These are phyloP conservation scores for Scalesia atractyloides DNA, from an alignment of 129 eudicot species.

Conservation along the genomic window DNA sequence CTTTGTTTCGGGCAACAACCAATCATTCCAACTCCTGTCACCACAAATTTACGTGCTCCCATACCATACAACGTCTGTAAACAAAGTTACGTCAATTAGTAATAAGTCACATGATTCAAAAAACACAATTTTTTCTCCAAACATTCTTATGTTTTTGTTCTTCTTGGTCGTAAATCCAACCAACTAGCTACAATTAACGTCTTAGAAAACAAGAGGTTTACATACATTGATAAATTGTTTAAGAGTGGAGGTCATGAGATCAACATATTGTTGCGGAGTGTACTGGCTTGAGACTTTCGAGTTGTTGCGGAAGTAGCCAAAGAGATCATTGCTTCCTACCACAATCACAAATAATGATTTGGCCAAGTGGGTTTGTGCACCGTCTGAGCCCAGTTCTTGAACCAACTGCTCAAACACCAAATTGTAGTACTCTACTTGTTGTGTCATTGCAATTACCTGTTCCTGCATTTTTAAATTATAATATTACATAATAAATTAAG, in stretches of 20 bases:
- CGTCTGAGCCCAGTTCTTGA: constrained; percentile 33
- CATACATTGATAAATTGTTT: constrained; percentile 44
- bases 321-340: constrained; percentile 76
- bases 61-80: constrained; percentile 46
- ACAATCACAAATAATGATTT: constrained; percentile 58
- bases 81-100: constrained; percentile 21
- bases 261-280: constrained; percentile 52
- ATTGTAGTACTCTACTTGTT: constrained; percentile 49
- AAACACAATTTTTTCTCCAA: background rate
- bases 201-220: background rate
- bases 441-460: constrained; percentile 45
- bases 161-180: background rate
- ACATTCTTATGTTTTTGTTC: background rate
- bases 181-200: background rate
- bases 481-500: background rate
- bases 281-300: constrained; percentile 28
- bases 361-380: constrained; percentile 42
- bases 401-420: constrained; percentile 39
- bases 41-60: constrained; percentile 62
- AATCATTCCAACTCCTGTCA: constrained; percentile 46
- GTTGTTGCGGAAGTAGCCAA: constrained; percentile 44
- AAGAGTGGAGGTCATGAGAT: constrained; percentile 47
- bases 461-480: constrained; percentile 25
- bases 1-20: constrained; percentile 72
- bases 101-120: background rate